These are phyloP conservation scores for Suhomyces sp. DNA, from an alignment of 805 yeast species.

Conservation along the genomic window DNA sequence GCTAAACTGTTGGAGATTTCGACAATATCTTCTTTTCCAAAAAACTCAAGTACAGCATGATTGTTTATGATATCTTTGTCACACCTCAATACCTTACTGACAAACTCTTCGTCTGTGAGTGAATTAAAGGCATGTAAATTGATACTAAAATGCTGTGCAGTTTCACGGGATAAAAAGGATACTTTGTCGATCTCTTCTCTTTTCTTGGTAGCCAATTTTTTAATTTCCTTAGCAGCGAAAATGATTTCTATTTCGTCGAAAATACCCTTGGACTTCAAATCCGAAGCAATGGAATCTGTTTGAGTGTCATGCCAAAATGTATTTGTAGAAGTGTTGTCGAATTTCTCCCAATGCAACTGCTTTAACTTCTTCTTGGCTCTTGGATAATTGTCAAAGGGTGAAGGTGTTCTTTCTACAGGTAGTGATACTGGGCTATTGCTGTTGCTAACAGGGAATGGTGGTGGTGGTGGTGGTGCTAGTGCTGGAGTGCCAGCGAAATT, in stretches of 20 bases:
- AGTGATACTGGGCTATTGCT: neutral
- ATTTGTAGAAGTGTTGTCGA: conserved; percentile 47
- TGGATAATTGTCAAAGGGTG: conserved; percentile 48
- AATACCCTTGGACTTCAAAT: conserved; percentile 57
- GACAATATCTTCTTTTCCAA: conserved; percentile 61
- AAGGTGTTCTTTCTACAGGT: conserved; percentile 10
- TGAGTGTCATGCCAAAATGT: conserved; percentile 62
- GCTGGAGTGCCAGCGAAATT: conserved; percentile 24
- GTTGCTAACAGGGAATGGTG: conserved; percentile 18
- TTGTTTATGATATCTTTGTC: conserved; percentile 53
- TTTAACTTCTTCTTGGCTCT: conserved; percentile 60
- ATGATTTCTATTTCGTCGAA: conserved; percentile 60
- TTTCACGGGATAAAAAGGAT: conserved; percentile 62
- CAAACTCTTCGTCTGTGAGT: conserved; percentile 52
- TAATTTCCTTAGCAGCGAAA: conserved; percentile 56
- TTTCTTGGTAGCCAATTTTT: conserved; percentile 42
- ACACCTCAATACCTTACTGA: conserved; percentile 56
- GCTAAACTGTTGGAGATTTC: conserved; percentile 57
- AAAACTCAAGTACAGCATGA: conserved; percentile 62
- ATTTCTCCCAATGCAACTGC: conserved; percentile 81
- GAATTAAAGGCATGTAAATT: conserved; percentile 63
- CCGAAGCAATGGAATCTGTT: conserved; percentile 44
- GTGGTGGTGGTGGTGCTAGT: conserved; percentile 25
- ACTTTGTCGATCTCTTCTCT: conserved; percentile 46
- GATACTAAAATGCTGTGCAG: conserved; percentile 78